Conservation (phyloP, 169 alveolate genomes). For the Ichthyophthirius multifiliis region DNA sequence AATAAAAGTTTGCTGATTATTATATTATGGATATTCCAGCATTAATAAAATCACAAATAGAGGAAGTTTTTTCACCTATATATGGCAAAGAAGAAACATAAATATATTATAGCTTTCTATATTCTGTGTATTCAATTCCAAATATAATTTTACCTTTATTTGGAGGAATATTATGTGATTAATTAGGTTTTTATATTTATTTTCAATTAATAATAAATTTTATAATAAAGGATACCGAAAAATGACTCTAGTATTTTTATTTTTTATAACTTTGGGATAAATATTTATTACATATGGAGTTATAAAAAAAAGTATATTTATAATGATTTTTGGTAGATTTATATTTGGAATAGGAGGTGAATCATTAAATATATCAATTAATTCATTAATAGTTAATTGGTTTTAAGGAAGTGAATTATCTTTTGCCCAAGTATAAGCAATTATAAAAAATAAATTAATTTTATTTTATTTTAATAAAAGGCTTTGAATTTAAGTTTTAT, state of each 20-base stretch:
- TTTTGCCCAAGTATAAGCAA: constrained; percentile 12
- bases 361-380: constrained; percentile 12
- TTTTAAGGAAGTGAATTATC: constrained; percentile 28
- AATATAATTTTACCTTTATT: constrained; percentile 31
- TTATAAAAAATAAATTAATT: background rate
- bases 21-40: constrained; percentile 39
- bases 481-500: constrained; percentile 27
- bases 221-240: constrained; percentile 6
- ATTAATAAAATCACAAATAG: constrained; percentile 15
- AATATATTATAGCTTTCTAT: constrained; percentile 23
- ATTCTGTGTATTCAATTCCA: constrained; percentile 37
- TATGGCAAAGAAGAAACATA: constrained; percentile 22
- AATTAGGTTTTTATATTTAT: background rate
- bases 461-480: background rate
- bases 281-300: constrained; percentile 8
- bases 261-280: constrained; percentile 16
- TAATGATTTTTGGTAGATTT: constrained; percentile 41
- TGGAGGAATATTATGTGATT: constrained; percentile 37
- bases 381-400: constrained; percentile 29
- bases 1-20: background rate
- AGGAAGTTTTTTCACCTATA: constrained; percentile 18
- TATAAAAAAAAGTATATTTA: background rate
- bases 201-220: background rate
- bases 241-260: constrained; percentile 16
- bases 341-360: constrained; percentile 46